A percentile compares a stretch with the other conserved stretches of the same genome.
Conservation (phyloP, 257 asterid genomes). For the Nicotiana tomentosiformis region DNA sequence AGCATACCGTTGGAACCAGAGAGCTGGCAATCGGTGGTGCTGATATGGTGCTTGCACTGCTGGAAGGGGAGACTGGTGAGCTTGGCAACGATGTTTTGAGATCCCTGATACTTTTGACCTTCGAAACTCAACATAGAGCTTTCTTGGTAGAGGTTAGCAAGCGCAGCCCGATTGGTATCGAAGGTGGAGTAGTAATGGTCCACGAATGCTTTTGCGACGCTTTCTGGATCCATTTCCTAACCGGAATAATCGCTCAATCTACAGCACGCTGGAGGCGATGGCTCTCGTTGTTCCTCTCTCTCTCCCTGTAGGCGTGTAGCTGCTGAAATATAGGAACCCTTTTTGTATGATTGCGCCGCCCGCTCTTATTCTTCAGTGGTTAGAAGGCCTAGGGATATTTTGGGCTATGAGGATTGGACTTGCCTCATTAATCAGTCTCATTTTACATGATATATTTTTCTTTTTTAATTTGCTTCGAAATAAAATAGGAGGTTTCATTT, state of each 20-base stretch:
- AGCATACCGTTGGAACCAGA: slow-evolving; percentile 57
- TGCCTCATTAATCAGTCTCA: too few species aligned
- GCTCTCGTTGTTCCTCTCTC: not conserved
- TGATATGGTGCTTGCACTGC: slow-evolving; percentile 47
- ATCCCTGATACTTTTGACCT: slow-evolving; percentile 49
- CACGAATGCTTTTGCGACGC: slow-evolving; percentile 44
- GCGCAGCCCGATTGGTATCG: slow-evolving; percentile 37
- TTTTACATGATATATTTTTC: too few species aligned
- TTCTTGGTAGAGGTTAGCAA: slow-evolving; percentile 44
- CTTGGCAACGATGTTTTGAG: slow-evolving; percentile 30
- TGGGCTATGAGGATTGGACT: too few species aligned
- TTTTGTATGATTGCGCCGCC: too few species aligned
- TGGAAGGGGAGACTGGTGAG: slow-evolving; percentile 43
- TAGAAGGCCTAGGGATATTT: too few species aligned
- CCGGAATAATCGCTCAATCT: not conserved
- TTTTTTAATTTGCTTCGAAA: too few species aligned
- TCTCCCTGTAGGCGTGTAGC: too few species aligned
- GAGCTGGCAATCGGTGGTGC: slow-evolving; percentile 56
- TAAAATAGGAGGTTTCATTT: too few species aligned
- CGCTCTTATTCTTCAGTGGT: too few species aligned
- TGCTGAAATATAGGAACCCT: too few species aligned
- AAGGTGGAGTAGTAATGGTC: slow-evolving; percentile 53
- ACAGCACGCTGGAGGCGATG: not conserved
- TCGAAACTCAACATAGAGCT: slow-evolving; percentile 46
- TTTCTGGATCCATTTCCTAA: slow-evolving; percentile 46